Conservation (phyloP, 352 stramenopile species). For the Phytophthora agathidicida region DNA sequence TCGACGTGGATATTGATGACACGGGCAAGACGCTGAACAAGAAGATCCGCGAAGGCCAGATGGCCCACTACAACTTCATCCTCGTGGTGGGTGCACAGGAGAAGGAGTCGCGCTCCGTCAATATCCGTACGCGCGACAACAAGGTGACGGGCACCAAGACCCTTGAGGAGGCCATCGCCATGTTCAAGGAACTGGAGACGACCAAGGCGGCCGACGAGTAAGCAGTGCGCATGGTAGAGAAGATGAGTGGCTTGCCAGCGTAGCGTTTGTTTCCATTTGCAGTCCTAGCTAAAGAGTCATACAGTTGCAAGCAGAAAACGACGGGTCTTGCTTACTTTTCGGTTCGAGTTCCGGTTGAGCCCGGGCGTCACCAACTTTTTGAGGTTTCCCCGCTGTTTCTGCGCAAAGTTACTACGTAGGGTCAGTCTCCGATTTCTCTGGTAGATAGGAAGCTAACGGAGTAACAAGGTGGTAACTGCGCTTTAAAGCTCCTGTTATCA, state of each 20-base stretch:
- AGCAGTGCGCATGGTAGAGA: constrained; percentile 15
- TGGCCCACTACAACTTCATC: constrained; percentile 99
- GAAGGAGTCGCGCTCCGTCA: constrained; percentile 89
- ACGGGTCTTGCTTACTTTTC: too few species aligned
- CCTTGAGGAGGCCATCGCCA: constrained; percentile 93
- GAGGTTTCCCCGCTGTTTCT: too few species aligned
- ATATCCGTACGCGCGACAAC: constrained; percentile 95
- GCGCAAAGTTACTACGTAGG: too few species aligned
- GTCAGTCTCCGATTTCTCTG: too few species aligned
- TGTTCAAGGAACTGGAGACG: constrained; percentile 89
- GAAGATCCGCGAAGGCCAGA: constrained; percentile 97
- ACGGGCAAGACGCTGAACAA: constrained; percentile 98
- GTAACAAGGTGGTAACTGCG: too few species aligned
- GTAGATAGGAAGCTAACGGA: too few species aligned
- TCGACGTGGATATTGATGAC: constrained; percentile 97
- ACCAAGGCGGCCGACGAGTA: constrained; percentile 76
- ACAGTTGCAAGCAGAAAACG: constrained; percentile 15
- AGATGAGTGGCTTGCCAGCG: neutral
- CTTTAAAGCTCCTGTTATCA: too few species aligned
- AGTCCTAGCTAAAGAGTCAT: constrained; percentile 20
- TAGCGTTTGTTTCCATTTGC: constrained; percentile 22
- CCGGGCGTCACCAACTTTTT: too few species aligned
- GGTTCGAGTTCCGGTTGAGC: too few species aligned
- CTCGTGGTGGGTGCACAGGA: constrained; percentile 96
- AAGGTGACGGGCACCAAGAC: constrained; percentile 94